Conservation (phyloP, 805 yeast species). For the Zygotorulaspora danielsina region DNA sequence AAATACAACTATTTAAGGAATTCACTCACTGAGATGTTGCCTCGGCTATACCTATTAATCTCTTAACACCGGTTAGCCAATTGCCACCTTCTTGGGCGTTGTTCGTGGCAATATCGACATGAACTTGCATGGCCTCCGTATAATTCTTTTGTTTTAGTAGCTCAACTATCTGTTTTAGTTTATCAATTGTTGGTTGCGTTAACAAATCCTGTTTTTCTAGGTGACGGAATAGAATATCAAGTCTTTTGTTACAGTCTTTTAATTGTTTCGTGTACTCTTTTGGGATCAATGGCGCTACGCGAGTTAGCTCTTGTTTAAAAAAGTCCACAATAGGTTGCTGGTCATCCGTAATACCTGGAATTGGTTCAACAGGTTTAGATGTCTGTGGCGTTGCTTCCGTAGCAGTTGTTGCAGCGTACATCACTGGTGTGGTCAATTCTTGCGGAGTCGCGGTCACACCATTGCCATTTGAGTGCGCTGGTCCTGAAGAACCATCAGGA, state of each 20-base stretch:
- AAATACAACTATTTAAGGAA: not conserved
- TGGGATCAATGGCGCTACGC: slow-evolving; percentile 70
- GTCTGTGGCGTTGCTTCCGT: slow-evolving; percentile 14
- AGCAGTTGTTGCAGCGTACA: slow-evolving; percentile 6
- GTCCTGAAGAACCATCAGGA: slow-evolving; percentile 11
- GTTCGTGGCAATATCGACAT: slow-evolving; percentile 56
- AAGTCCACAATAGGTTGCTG: slow-evolving; percentile 55
- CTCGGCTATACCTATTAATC: slow-evolving; percentile 73
- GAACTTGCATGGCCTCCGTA: slow-evolving; percentile 52
- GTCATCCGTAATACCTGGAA: slow-evolving; percentile 60
- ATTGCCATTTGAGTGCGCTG: slow-evolving; percentile 29
- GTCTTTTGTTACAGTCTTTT: slow-evolving; percentile 75
- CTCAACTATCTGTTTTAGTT: slow-evolving; percentile 48
- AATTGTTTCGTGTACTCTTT: slow-evolving; percentile 68
- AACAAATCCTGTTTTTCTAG: slow-evolving; percentile 69
- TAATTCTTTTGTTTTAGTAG: slow-evolving; percentile 53
- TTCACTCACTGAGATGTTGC: slow-evolving; percentile 31
- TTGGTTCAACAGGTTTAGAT: slow-evolving; percentile 38
- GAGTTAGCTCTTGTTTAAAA: slow-evolving; percentile 51
- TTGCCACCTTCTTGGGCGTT: slow-evolving; percentile 73
- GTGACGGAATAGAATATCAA: slow-evolving; percentile 70
- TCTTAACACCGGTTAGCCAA: slow-evolving; percentile 90
- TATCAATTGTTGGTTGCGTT: slow-evolving; percentile 50
- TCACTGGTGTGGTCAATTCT: slow-evolving; percentile 22
- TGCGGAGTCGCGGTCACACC: slow-evolving; percentile 20